Percentiles rank a stretch among this genome's conserved stretches.
phyloP scores from a whole-genome alignment of 1,139 yeast species.

The Eremothecium gossypii region DNA sequence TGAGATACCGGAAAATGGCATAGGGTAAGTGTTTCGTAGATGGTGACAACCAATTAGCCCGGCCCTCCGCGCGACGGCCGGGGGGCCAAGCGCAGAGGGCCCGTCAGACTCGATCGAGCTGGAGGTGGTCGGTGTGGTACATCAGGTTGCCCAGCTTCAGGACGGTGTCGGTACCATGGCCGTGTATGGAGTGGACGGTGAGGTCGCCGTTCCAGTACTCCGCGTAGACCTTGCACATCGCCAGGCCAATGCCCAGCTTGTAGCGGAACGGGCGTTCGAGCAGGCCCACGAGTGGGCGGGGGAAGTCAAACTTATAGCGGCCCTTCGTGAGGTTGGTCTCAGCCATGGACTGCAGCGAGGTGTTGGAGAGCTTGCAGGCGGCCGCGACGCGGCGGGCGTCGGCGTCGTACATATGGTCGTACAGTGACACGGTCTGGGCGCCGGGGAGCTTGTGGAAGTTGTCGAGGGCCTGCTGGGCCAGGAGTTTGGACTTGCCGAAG shows the following conservation, averaged over 20 bases:
- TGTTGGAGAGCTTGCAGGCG: slow-evolving; percentile 4
- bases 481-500: slow-evolving; percentile 58
- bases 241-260: slow-evolving; percentile 79
- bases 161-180: slow-evolving; percentile 86
- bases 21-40: too few relatives aligned
- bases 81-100: too few relatives aligned
- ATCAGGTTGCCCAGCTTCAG: slow-evolving; percentile 73
- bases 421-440: slow-evolving; percentile 28
- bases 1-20: too few relatives aligned
- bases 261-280: slow-evolving; percentile 64
- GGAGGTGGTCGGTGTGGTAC: slow-evolving; percentile 51
- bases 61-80: too few relatives aligned
- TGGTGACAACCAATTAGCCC: too few relatives aligned
- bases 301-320: slow-evolving; percentile 14
- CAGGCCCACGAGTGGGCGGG: slow-evolving; percentile 43
- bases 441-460: slow-evolving; percentile 68
- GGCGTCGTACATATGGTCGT: slow-evolving; percentile 21
- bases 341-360: slow-evolving; percentile 32
- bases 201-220: slow-evolving; percentile 94
- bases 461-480: slow-evolving; percentile 47
- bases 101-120: slow-evolving; percentile 59
- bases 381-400: slow-evolving; percentile 3
- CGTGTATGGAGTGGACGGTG: slow-evolving; percentile 73
- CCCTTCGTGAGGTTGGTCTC: slow-evolving; percentile 25
- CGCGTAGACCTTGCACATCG: slow-evolving; percentile 84